Conservation (phyloP, 2,329 filamentous ascomycete species). For the Aspergillus sp. region DNA sequence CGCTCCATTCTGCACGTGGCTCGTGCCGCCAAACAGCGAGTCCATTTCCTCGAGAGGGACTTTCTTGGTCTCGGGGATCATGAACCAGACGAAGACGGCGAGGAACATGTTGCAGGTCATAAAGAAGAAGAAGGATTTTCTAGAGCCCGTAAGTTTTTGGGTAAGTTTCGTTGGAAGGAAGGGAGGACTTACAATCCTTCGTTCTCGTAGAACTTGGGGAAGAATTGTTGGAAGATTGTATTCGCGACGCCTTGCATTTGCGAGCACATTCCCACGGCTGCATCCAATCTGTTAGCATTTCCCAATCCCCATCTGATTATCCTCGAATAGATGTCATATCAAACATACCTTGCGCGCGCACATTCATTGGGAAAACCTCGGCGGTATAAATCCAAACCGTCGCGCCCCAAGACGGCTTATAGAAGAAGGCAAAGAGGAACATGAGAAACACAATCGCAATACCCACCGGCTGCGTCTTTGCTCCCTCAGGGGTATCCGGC, state of each 20-base stretch:
- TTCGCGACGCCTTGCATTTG: conserved; percentile 68
- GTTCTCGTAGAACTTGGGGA: conserved; percentile 69
- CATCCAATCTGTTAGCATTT: no score
- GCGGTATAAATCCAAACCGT: conserved; percentile 74
- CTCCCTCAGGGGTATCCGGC: conserved; percentile 52
- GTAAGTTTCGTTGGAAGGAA: conserved; percentile 58
- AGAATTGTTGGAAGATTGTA: conserved; percentile 71
- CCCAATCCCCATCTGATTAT: no score
- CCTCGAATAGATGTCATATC: no score
- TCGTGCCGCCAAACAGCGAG: conserved; percentile 41
- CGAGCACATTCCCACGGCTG: conserved; percentile 67
- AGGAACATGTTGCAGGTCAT: conserved; percentile 49
- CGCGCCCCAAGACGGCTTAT: conserved; percentile 72
- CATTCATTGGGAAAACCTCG: conserved; percentile 72
- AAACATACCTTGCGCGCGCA: conserved; percentile 59
- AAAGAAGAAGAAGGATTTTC: conserved; percentile 13
- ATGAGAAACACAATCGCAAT: conserved; percentile 70
- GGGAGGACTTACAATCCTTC: conserved; percentile 52
- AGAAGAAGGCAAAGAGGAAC: conserved; percentile 64
- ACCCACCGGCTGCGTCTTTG: conserved; percentile 64
- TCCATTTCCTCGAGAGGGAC: conserved; percentile 44
- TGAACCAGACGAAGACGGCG: conserved; percentile 55
- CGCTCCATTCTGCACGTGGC: conserved; percentile 32
- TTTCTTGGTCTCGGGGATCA: conserved; percentile 57
- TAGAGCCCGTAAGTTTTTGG: conserved; percentile 23